Conservation (phyloP, 192 early-diverging fungal species). For the Coemansia sp. region DNA sequence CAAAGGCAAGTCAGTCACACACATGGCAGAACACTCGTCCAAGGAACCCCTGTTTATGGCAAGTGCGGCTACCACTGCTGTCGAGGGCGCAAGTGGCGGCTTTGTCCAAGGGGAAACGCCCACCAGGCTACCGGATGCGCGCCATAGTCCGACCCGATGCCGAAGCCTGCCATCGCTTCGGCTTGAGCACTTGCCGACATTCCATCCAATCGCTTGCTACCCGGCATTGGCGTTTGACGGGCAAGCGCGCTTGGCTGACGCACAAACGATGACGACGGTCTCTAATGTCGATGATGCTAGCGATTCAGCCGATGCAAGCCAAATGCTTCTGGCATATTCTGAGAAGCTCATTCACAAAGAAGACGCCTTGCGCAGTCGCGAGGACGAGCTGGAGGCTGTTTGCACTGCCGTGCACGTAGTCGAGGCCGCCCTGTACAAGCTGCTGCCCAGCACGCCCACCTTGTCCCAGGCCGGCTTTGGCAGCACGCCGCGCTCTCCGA, state of each 20-base stretch:
- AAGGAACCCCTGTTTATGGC: constrained; percentile 6
- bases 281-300: neutral
- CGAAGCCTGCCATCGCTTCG: constrained; percentile 15
- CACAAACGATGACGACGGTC: constrained; percentile 40
- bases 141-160: constrained; percentile 6
- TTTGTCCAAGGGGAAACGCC: neutral
- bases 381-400: constrained; percentile 45
- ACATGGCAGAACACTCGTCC: neutral
- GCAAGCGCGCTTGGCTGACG: neutral
- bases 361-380: constrained; percentile 44
- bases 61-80: constrained; percentile 22
- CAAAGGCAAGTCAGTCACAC: neutral
- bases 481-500: constrained; percentile 2
- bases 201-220: neutral
- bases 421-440: constrained; percentile 10
- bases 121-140: neutral
- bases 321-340: constrained; percentile 44
- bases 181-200: neutral
- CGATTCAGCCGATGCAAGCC: constrained; percentile 7
- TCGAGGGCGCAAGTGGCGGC: neutral
- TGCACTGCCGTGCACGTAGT: constrained; percentile 11
- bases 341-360: constrained; percentile 49
- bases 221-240: too few species aligned
- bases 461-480: neutral
- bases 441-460: constrained; percentile 10